A percentile compares a stretch with the other conserved stretches of the same genome.
These are phyloP conservation scores for Wickerhamomyces sp. DNA, from an alignment of 1,139 yeast species.

Conservation along the genomic window DNA sequence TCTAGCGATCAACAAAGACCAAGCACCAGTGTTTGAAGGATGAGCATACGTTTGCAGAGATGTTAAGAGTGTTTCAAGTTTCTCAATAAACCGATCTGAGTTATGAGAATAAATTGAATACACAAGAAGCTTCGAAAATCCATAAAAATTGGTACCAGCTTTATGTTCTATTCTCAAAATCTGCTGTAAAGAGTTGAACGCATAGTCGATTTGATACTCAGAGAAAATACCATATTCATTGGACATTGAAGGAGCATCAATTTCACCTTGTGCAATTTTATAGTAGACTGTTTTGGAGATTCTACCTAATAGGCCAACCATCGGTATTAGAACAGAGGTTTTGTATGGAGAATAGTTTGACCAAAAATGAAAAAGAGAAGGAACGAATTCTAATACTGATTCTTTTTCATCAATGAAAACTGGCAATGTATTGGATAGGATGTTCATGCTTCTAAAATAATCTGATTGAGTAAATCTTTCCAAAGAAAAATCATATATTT, in stretches of 20 bases:
- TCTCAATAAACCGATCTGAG: slow-evolving; percentile 48
- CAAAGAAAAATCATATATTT: slow-evolving; percentile 30
- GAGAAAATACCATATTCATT: slow-evolving; percentile 60
- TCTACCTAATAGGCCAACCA: slow-evolving; percentile 63
- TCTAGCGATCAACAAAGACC: slow-evolving; percentile 73
- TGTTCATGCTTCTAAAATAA: slow-evolving; percentile 53
- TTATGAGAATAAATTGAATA: slow-evolving; percentile 57
- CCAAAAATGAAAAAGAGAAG: slow-evolving; percentile 77
- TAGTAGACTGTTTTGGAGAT: slow-evolving; percentile 48
- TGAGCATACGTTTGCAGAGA: slow-evolving; percentile 84
- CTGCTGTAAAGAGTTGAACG: slow-evolving; percentile 46
- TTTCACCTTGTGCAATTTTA: slow-evolving; percentile 13
- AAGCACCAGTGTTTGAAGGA: slow-evolving; percentile 84
- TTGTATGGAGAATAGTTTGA: slow-evolving; percentile 50
- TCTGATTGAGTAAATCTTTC: slow-evolving; percentile 51
- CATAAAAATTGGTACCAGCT: slow-evolving; percentile 50
- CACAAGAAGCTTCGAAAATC: slow-evolving; percentile 59
- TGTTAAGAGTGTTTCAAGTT: slow-evolving; percentile 52
- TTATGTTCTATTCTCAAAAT: slow-evolving; percentile 50
- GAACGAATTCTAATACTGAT: slow-evolving; percentile 41
- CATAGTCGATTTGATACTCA: slow-evolving; percentile 50
- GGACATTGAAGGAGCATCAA: slow-evolving; percentile 30
- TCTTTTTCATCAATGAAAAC: slow-evolving; percentile 23
- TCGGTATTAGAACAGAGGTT: slow-evolving; percentile 60
- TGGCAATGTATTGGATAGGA: slow-evolving; percentile 54